Conservation (phyloP, 192 early-diverging fungal genomes). For the Bifiguratus adelaidae region DNA sequence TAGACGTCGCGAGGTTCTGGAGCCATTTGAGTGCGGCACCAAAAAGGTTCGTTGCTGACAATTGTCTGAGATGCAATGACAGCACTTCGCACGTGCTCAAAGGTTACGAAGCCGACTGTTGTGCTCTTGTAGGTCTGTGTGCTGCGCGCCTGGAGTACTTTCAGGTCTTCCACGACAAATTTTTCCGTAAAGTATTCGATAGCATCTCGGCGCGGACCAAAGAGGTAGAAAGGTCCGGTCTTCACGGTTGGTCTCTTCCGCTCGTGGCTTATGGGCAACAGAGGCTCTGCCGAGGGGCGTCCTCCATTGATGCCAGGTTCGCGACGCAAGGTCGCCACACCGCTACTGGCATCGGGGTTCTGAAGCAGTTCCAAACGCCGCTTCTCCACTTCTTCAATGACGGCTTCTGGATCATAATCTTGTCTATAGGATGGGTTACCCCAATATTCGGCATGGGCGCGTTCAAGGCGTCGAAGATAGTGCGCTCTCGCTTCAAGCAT, state of each 20-base stretch:
- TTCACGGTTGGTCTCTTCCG: slow-evolving; percentile 27
- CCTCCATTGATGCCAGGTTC: too few species aligned
- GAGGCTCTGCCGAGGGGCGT: too few species aligned
- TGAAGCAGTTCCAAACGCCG: neutral
- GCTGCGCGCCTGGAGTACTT: slow-evolving; percentile 32
- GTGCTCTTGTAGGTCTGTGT: slow-evolving; percentile 28
- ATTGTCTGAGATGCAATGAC: slow-evolving; percentile 58
- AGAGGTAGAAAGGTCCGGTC: slow-evolving; percentile 25
- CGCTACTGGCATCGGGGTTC: slow-evolving; percentile 1
- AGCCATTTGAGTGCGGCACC: slow-evolving; percentile 46
- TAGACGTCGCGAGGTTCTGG: slow-evolving; percentile 69
- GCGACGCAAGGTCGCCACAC: too few species aligned
- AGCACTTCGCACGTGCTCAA: slow-evolving; percentile 57
- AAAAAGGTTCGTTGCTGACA: slow-evolving; percentile 51
- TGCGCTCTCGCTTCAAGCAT: slow-evolving; percentile 40
- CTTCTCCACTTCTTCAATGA: slow-evolving; percentile 24
- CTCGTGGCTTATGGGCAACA: neutral
- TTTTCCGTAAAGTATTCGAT: slow-evolving; percentile 48
- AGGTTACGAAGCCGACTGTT: slow-evolving; percentile 71
- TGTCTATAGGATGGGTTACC: slow-evolving; percentile 59
- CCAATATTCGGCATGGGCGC: slow-evolving; percentile 40
- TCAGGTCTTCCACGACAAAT: slow-evolving; percentile 42
- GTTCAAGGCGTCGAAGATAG: slow-evolving; percentile 43
- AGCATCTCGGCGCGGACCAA: slow-evolving; percentile 54
- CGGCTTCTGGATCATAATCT: slow-evolving; percentile 44